A percentile compares a stretch with the other conserved stretches of the same genome.
Evolutionary conservation across 805 yeast species (phyloP).

Genomic region (Myxozyma melibiosi): DNA sequence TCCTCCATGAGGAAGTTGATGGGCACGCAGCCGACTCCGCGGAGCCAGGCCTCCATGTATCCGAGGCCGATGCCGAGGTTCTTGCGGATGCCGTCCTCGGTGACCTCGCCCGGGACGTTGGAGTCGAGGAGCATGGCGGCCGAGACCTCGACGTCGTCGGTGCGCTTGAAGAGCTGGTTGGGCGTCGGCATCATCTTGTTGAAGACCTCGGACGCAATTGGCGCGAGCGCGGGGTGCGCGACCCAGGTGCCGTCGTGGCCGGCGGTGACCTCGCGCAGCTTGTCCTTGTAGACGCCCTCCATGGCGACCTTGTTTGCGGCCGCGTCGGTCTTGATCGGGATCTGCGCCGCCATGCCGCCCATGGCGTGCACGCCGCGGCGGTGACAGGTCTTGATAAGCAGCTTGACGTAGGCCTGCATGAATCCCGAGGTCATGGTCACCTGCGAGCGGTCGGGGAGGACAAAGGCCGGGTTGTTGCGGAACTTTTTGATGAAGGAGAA

Average conservation of each 20-base stretch:
- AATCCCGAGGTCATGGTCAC: slow-evolving; percentile 60
- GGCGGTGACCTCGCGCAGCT: slow-evolving; percentile 64
- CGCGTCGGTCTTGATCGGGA: slow-evolving; percentile 67
- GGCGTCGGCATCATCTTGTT: slow-evolving; percentile 76
- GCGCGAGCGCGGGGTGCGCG: slow-evolving; percentile 73
- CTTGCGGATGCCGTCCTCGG: slow-evolving; percentile 67
- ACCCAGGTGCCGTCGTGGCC: slow-evolving; percentile 82
- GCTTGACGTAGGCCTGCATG: slow-evolving; percentile 66
- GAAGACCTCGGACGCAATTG: slow-evolving; percentile 66
- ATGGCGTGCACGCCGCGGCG: slow-evolving; percentile 73
- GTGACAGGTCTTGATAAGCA: slow-evolving; percentile 69
- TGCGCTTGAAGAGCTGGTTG: slow-evolving; percentile 62
- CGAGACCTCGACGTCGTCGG: slow-evolving; percentile 53
- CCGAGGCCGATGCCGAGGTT: slow-evolving; percentile 66
- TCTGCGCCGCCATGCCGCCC: slow-evolving; percentile 82
- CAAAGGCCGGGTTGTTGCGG: slow-evolving; percentile 61
- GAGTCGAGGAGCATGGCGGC: slow-evolving; percentile 66
- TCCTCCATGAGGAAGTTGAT: slow-evolving; percentile 77
- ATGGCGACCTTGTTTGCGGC: slow-evolving; percentile 63
- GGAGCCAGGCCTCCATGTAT: slow-evolving; percentile 74
- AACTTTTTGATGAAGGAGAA: slow-evolving; percentile 69
- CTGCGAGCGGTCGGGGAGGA: slow-evolving; percentile 69
- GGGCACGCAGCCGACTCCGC: slow-evolving; percentile 73
- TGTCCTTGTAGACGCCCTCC: slow-evolving; percentile 69
- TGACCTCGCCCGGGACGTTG: slow-evolving; percentile 59